A percentile compares a stretch with the other conserved stretches of the same genome.
Evolutionary conservation across 495 filamentous ascomycete species (phyloP).

Genomic region (Geopyxis carbonaria): DNA sequence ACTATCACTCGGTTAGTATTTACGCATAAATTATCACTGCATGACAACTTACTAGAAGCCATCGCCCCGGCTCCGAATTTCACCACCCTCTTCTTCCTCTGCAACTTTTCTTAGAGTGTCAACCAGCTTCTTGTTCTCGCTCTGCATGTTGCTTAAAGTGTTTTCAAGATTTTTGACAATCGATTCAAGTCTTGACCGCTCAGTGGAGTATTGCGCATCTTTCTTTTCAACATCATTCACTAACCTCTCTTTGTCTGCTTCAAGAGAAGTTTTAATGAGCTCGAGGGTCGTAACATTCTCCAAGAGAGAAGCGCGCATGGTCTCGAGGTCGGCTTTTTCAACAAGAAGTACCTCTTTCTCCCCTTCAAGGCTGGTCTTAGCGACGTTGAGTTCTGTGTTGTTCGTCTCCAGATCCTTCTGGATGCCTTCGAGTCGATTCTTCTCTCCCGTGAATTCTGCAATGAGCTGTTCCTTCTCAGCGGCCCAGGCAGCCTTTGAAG

Average conservation of each 20-base stretch:
- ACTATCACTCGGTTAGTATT: constrained; percentile 33
- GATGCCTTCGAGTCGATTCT: constrained; percentile 14
- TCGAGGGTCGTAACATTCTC: constrained; percentile 14
- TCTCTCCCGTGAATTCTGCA: constrained; percentile 18
- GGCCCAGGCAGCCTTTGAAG: constrained; percentile 17
- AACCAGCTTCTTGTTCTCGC: constrained; percentile 40
- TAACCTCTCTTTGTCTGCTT: constrained; percentile 16
- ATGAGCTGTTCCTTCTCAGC: constrained; percentile 20
- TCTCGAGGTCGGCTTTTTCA: constrained; percentile 15
- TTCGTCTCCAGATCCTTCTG: constrained; percentile 15
- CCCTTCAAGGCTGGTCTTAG: constrained; percentile 16
- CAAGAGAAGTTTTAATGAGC: constrained; percentile 11
- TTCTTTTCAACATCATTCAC: constrained; percentile 28
- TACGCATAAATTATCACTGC: constrained; percentile 12
- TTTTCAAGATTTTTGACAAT: constrained; percentile 34
- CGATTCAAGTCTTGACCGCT: constrained; percentile 35
- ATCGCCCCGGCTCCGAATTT: constrained; percentile 44
- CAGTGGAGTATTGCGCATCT: constrained; percentile 31
- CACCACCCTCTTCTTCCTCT: constrained; percentile 34
- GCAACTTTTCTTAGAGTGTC: constrained; percentile 42
- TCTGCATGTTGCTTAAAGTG: constrained; percentile 36
- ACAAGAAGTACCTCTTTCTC: constrained; percentile 9
- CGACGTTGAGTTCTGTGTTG: constrained; percentile 23
- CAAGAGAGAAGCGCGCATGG: constrained; percentile 2
- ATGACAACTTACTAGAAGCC: constrained; percentile 42